A percentile compares a stretch with the other conserved stretches of the same genome.
Evolutionary conservation across 2,329 filamentous ascomycete species (phyloP).

Genomic region (Fusarium nisikadoi): DNA sequence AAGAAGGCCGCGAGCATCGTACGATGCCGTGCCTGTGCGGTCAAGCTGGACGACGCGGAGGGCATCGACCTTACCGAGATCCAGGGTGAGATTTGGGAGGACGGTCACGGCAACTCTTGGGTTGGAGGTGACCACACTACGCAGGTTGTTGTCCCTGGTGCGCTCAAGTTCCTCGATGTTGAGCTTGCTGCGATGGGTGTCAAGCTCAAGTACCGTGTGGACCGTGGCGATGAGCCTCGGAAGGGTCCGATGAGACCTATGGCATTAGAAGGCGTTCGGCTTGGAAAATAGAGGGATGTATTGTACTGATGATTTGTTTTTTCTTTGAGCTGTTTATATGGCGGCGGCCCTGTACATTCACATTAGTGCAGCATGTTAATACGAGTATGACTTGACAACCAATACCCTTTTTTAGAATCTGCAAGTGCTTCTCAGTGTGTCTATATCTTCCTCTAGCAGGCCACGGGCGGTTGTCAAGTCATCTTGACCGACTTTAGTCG

Average conservation of each 20-base stretch:
- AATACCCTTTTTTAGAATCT: not conserved
- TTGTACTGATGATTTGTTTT: conserved; percentile 30
- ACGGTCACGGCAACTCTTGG: conserved; percentile 85
- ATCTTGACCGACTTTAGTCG: conserved; percentile 6
- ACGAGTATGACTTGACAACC: conserved; percentile 30
- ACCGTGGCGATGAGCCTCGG: conserved; percentile 71
- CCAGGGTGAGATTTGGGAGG: conserved; percentile 88
- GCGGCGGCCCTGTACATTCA: conserved; percentile 26
- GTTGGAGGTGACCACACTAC: conserved; percentile 91
- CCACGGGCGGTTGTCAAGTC: not conserved
- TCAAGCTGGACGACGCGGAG: conserved; percentile 65
- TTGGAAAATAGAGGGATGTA: conserved; percentile 42
- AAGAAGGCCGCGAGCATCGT: conserved; percentile 76
- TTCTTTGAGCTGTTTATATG: conserved; percentile 33
- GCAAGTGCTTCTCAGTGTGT: not conserved
- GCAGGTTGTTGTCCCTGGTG: conserved; percentile 90
- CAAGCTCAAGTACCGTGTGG: conserved; percentile 82
- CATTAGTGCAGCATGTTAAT: conserved; percentile 31
- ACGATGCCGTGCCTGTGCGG: conserved; percentile 82
- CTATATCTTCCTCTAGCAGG: not conserved
- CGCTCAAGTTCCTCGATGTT: conserved; percentile 92
- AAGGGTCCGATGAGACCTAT: conserved; percentile 61
- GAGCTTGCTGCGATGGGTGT: conserved; percentile 97
- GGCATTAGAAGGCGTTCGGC: conserved; percentile 45
- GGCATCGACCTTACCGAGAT: conserved; percentile 65